phyloP scores from a whole-genome alignment of 176 grass and related monocot species.

The Metroxylon sagu region DNA sequence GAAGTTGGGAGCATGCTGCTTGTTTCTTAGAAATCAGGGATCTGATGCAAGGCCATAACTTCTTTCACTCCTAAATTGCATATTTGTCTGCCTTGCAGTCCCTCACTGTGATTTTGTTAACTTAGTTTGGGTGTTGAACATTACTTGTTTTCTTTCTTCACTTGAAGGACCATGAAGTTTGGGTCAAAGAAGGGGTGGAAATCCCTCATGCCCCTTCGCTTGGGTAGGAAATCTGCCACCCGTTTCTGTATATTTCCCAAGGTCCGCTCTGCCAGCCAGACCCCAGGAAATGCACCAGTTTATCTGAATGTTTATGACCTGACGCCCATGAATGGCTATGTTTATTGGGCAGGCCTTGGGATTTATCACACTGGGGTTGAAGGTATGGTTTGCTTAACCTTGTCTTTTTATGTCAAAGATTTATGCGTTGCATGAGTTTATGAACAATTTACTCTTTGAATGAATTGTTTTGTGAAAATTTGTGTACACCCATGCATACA shows the following conservation, averaged over 20 bases:
- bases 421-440: no score
- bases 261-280: constrained; percentile 51
- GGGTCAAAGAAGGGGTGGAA: constrained; percentile 81
- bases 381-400: constrained; percentile 41
- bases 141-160: no score
- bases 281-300: constrained; percentile 57
- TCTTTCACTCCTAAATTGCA: no score
- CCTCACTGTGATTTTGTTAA: no score
- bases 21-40: no score
- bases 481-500: no score
- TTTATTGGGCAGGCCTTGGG: constrained; percentile 91
- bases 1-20: no score
- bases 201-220: constrained; percentile 65
- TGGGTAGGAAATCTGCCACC: constrained; percentile 53
- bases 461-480: no score
- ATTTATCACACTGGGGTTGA: constrained; percentile 95
- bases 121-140: no score
- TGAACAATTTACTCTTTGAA: no score
- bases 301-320: constrained; percentile 98
- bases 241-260: constrained; percentile 85
- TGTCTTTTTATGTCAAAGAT: background rate
- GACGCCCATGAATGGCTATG: constrained; percentile 90
- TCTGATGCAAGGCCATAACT: no score
- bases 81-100: no score
- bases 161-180: constrained; percentile 78